These are phyloP conservation scores for Pseudocercospora fijiensis DNA, from an alignment of 2,329 filamentous ascomycete species.

Conservation along the genomic window DNA sequence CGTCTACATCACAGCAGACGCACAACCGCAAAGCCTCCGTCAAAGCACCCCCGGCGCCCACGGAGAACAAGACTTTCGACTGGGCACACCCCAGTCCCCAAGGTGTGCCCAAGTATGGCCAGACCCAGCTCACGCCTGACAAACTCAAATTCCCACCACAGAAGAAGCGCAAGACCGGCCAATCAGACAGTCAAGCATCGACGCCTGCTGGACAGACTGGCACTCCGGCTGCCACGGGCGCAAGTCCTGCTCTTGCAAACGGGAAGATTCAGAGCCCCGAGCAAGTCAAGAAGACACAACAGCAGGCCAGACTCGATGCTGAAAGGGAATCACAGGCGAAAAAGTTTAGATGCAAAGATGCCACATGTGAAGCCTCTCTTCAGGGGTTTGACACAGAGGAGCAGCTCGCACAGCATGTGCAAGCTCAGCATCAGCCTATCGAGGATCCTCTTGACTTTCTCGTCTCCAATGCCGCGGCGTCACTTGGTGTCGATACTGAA, in stretches of 20 bases:
- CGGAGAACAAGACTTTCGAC: slow-evolving; percentile 38
- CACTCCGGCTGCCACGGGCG: slow-evolving; percentile 40
- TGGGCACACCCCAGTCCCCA: slow-evolving; percentile 45
- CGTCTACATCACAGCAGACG: slow-evolving; percentile 26
- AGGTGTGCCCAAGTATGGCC: slow-evolving; percentile 55
- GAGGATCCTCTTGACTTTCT: slow-evolving; percentile 58
- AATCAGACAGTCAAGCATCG: slow-evolving; percentile 41
- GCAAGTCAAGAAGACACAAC: slow-evolving; percentile 46
- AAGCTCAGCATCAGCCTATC: slow-evolving; percentile 54
- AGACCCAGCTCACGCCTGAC: slow-evolving; percentile 54
- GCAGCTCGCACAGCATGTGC: slow-evolving; percentile 54
- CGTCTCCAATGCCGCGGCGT: slow-evolving; percentile 50
- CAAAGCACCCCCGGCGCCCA: slow-evolving; percentile 36
- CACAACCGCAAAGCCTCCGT: slow-evolving; percentile 32
- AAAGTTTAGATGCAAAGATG: slow-evolving; percentile 55
- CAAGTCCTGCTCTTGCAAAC: slow-evolving; percentile 41
- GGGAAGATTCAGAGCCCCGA: slow-evolving; percentile 45
- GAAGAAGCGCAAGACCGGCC: slow-evolving; percentile 56
- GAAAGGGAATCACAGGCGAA: slow-evolving; percentile 45
- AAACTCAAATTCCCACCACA: slow-evolving; percentile 58
- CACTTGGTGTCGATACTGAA: slow-evolving; percentile 51
- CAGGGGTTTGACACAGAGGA: slow-evolving; percentile 53
- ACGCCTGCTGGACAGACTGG: slow-evolving; percentile 40
- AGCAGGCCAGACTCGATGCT: slow-evolving; percentile 41
- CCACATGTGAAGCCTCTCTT: slow-evolving; percentile 53